Percentiles rank a stretch among this genome's conserved stretches.
phyloP scores from a whole-genome alignment of 2,329 filamentous ascomycete species.

The Dactylellina sp. region DNA sequence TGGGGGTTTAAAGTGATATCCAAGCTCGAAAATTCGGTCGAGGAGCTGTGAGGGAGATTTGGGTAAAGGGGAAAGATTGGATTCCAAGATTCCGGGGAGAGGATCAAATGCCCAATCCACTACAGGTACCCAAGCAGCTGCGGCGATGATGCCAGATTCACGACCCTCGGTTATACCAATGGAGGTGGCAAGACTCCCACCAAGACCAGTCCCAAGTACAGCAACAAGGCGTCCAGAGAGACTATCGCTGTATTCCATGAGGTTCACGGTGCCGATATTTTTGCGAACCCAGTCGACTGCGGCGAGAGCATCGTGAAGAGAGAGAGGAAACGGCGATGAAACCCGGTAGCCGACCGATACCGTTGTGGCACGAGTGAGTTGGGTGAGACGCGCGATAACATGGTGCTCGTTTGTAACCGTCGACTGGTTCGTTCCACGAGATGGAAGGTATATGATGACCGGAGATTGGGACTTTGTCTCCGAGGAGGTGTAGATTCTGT shows the following conservation, averaged over 20 bases:
- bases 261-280: slow-evolving; percentile 18
- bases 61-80: slow-evolving; percentile 32
- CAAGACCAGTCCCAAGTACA: slow-evolving; percentile 39
- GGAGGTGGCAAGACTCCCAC: slow-evolving; percentile 39
- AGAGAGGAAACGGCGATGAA: slow-evolving; percentile 39
- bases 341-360: slow-evolving; percentile 50
- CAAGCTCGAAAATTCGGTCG: not conserved
- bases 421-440: slow-evolving; percentile 29
- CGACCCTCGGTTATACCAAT: slow-evolving; percentile 50
- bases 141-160: slow-evolving; percentile 45
- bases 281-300: slow-evolving; percentile 49
- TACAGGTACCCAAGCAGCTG: slow-evolving; percentile 35
- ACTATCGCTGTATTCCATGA: slow-evolving; percentile 23
- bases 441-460: slow-evolving; percentile 45
- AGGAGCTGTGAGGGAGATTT: slow-evolving; percentile 18
- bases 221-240: slow-evolving; percentile 38
- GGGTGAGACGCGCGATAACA: slow-evolving; percentile 26
- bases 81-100: slow-evolving; percentile 47
- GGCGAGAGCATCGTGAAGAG: slow-evolving; percentile 45
- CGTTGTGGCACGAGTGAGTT: slow-evolving; percentile 23
- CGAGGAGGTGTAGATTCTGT: slow-evolving; percentile 29
- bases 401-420: slow-evolving; percentile 31
- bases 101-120: slow-evolving; percentile 55
- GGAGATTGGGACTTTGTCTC: slow-evolving; percentile 18
- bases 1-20: not conserved